Evolutionary conservation across 768 basidiomycete genomes (phyloP).

Genomic region (Tulasnella sp.): DNA sequence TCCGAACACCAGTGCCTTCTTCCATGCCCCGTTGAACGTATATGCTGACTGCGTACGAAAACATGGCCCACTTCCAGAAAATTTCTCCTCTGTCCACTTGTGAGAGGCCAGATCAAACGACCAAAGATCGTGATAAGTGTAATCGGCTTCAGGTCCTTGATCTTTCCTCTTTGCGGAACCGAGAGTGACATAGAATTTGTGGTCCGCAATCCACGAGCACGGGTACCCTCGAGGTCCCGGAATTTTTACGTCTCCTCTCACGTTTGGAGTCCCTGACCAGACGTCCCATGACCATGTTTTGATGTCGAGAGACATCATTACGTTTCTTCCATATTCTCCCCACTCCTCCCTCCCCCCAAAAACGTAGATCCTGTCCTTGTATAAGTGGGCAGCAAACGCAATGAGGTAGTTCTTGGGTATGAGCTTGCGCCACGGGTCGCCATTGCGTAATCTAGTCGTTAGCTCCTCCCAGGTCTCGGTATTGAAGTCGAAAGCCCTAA

Average conservation of each 20-base stretch:
- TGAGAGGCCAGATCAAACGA: constrained; percentile 39
- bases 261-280: constrained; percentile 33
- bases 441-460: constrained; percentile 34
- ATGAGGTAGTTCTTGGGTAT: constrained; percentile 22
- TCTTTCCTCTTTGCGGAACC: constrained; percentile 33
- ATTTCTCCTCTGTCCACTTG: constrained; percentile 40
- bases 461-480: constrained; percentile 40
- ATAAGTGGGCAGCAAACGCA: constrained; percentile 32
- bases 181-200: constrained; percentile 40
- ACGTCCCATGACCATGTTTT: constrained; percentile 39
- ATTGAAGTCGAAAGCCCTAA: constrained; percentile 43
- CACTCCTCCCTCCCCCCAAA: constrained; percentile 41
- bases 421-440: constrained; percentile 31
- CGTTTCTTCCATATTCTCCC: constrained; percentile 40
- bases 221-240: constrained; percentile 42
- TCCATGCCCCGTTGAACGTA: constrained; percentile 39
- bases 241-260: constrained; percentile 33
- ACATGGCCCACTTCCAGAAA: constrained; percentile 41
- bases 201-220: constrained; percentile 40
- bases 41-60: constrained; percentile 39
- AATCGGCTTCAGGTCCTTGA: constrained; percentile 34
- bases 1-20: constrained; percentile 43
- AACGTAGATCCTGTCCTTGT: constrained; percentile 41
- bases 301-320: constrained; percentile 43
- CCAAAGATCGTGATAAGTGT: constrained; percentile 42